Evolutionary conservation across 2,329 filamentous ascomycete genomes (phyloP).

Genomic region (Beauveria rudraprayagi): DNA sequence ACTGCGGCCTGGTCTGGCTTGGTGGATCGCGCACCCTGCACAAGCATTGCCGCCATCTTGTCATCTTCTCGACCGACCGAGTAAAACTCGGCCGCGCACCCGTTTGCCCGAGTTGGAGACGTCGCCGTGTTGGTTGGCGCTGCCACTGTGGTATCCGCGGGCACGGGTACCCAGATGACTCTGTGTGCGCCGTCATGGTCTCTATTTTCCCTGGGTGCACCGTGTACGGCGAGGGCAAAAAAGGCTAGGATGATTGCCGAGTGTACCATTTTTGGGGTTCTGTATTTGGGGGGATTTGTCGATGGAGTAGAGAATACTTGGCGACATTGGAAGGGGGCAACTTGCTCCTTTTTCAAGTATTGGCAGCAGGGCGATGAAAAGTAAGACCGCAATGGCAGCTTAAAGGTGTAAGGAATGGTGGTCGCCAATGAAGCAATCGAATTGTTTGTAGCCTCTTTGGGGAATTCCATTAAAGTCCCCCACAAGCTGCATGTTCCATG

Average conservation of each 20-base stretch:
- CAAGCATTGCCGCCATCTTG: not conserved
- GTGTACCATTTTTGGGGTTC: not conserved
- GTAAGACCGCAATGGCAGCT: not conserved
- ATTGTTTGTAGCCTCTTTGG: not conserved
- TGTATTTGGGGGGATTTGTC: not conserved
- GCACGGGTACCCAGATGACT: not conserved
- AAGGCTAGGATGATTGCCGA: not conserved
- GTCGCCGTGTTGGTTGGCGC: not conserved
- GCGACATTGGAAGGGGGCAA: conserved; percentile 2
- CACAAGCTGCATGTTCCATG: too few species aligned
- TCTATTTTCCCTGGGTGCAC: not conserved
- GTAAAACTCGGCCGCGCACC: not conserved
- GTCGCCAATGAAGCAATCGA: not conserved
- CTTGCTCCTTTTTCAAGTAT: conserved; percentile 1
- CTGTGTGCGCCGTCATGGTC: not conserved
- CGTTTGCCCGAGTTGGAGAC: not conserved
- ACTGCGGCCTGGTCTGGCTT: not conserved
- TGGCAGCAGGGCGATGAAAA: not conserved
- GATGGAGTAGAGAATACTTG: conserved; percentile 1
- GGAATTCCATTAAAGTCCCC: not conserved
- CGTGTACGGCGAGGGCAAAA: not conserved
- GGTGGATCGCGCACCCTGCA: not conserved
- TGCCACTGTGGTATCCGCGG: not conserved
- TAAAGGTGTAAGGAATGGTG: not conserved
- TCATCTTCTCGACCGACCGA: not conserved